phyloP scores from a whole-genome alignment of 2,329 filamentous ascomycete species.

The Daldinia eschscholtzii region DNA sequence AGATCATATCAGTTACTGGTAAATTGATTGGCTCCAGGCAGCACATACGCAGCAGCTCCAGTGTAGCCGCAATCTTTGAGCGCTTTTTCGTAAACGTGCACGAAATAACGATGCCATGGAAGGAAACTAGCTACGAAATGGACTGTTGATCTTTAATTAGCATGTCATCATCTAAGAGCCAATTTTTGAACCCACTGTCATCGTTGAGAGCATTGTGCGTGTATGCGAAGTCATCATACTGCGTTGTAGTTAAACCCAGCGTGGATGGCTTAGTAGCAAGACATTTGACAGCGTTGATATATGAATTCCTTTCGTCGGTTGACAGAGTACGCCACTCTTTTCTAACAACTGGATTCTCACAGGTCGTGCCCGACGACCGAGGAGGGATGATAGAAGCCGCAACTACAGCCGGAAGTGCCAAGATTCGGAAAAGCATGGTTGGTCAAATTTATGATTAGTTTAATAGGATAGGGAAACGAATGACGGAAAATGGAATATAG shows the following conservation, averaged over 20 bases:
- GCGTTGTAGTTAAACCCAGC: not conserved
- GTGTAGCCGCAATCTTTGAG: not conserved
- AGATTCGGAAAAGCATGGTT: not conserved
- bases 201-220: not conserved
- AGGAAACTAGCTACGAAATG: not conserved
- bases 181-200: not conserved
- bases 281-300: slow-evolving; percentile 2
- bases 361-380: not conserved
- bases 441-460: not conserved
- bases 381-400: not conserved
- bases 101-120: not conserved
- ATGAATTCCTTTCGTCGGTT: not conserved
- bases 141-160: not conserved
- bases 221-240: not conserved
- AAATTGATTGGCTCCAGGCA: not conserved
- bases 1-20: not conserved
- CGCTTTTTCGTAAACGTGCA: not conserved
- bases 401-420: not conserved
- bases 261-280: not conserved
- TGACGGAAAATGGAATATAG: not conserved
- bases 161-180: not conserved
- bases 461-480: not conserved
- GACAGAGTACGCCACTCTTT: slow-evolving; percentile 6
- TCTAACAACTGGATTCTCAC: not conserved
- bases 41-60: not conserved